Base-by-base conservation (phyloP, 2,329 filamentous ascomycete genomes). In the Periconia sp. region DNA sequence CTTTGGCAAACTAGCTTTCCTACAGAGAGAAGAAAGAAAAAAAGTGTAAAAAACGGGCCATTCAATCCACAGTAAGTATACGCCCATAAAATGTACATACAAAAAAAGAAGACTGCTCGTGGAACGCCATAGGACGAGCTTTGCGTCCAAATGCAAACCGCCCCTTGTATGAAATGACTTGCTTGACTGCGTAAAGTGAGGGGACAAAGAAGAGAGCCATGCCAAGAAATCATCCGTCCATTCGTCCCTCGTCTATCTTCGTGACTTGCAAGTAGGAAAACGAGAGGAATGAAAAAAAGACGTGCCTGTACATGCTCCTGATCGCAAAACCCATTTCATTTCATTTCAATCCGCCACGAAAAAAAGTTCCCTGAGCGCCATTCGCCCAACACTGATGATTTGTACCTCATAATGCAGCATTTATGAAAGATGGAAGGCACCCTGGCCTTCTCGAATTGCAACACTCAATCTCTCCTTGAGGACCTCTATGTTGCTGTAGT, bases 371-470 rank as follows among this genome's bases (percentile, higher is more conserved):
- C 33, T n/a, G 15, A 5, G 33, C 33, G 33, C 33, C 33, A 37
- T 13, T 37, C 13, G 6, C 33, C 33, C 3, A 37, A 37, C 15
- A n/a, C 8, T 27, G 23, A 27, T 27, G 23, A 27, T 27, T 27
- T 27, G 23, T 8, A 3, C 23, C 19, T 52, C 49, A 35, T 53
- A 7, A 40, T 42, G 27, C 53, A 33, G 35, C 51, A 30, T 40
- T 58, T 82, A 96, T 56, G 92, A 96, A 61, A 99, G 81, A 76
- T 97, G 94, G 83, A 99, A 99, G 56, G 95, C 94, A 30, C 94
- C 94, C 73, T 99, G 94, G 20, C 94, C 94, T 78, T 99, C 95
- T 74, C 86, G 90, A 71, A 96, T 96, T 23, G 94, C 95, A 60
- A 88, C 88, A 60, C 84, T 86, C 50, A 99, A 81, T 73, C 91